A percentile compares a stretch with the other conserved stretches of the same genome.
These are phyloP conservation scores for Eucalyptus urophylla DNA, from an alignment of 345 rosid genomes.

Conservation along the genomic window DNA sequence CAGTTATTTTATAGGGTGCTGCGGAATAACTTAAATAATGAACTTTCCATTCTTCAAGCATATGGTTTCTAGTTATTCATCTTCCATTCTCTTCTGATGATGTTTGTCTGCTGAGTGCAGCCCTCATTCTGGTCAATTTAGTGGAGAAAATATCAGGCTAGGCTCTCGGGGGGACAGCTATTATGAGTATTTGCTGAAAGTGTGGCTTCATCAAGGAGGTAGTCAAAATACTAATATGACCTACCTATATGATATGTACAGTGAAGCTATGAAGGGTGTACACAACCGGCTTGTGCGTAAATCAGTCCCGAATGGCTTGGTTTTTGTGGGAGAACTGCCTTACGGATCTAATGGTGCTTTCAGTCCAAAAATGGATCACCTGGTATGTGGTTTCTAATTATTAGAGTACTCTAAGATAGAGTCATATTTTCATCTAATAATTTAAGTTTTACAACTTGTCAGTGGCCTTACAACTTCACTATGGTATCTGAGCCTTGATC, in stretches of 20 bases:
- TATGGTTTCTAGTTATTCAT: neutral
- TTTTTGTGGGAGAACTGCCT: conserved; percentile 96
- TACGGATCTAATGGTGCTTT: conserved; percentile 60
- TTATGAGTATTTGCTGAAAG: conserved; percentile 90
- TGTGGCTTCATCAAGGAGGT: conserved; percentile 84
- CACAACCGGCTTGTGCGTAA: conserved; percentile 73
- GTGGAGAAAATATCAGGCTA: conserved; percentile 85
- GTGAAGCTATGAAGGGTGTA: conserved; percentile 94
- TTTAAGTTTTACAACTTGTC: neutral
- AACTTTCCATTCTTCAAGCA: neutral
- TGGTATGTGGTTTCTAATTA: conserved; percentile 39
- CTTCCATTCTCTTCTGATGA: neutral
- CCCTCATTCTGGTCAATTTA: conserved; percentile 80
- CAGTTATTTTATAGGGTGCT: neutral
- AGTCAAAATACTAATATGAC: conserved; percentile 28
- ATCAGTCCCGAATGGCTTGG: conserved; percentile 73
- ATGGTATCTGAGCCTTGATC: neutral
- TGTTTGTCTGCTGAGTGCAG: conserved; percentile 21
- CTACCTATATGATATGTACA: conserved; percentile 79
- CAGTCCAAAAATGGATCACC: conserved; percentile 99
- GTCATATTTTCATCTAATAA: neutral
- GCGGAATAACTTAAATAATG: neutral
- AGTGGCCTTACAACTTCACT: neutral
- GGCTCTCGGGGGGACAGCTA: conserved; percentile 99
- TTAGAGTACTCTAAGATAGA: neutral